A percentile compares a stretch with the other conserved stretches of the same genome.
Conservation (phyloP, 1,139 yeast species). For the Candida sojae region DNA sequence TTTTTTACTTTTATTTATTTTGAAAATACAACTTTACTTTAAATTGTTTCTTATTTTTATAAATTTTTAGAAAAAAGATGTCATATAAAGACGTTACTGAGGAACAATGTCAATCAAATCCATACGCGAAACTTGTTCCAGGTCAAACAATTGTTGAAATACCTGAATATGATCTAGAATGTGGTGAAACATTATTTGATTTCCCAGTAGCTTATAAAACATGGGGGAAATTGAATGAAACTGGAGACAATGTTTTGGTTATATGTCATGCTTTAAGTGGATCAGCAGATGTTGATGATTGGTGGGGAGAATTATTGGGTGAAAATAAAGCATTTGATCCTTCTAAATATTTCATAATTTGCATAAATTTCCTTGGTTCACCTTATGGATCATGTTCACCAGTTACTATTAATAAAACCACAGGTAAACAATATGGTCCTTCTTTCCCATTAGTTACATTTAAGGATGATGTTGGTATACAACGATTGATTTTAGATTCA, state of each 20-base stretch:
- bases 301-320: constrained; percentile 99
- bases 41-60: background rate
- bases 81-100: constrained; percentile 41
- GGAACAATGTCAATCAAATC: constrained; percentile 55
- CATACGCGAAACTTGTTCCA: constrained; percentile 72
- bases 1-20: too few species aligned
- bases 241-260: constrained; percentile 72
- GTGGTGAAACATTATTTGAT: constrained; percentile 70
- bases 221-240: constrained; percentile 74
- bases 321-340: constrained; percentile 90
- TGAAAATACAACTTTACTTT: too few species aligned
- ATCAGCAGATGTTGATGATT: constrained; percentile 90
- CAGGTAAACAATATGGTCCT: constrained; percentile 84
- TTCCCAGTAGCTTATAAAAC: constrained; percentile 95
- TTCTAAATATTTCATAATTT: constrained; percentile 76
- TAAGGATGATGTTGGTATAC: constrained; percentile 87
- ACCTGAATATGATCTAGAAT: constrained; percentile 77
- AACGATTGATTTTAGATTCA: constrained; percentile 69
- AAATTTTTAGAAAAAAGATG: background rate
- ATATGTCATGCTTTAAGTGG: constrained; percentile 97
- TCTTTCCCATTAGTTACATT: constrained; percentile 92
- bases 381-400: constrained; percentile 98
- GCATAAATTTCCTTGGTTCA: constrained; percentile 89
- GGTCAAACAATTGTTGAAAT: constrained; percentile 80
- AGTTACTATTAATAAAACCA: constrained; percentile 69